A percentile compares a stretch with the other conserved stretches of the same genome.
Conservation (phyloP, 202 grass and related monocot genomes). For the Eragrostis tef region DNA sequence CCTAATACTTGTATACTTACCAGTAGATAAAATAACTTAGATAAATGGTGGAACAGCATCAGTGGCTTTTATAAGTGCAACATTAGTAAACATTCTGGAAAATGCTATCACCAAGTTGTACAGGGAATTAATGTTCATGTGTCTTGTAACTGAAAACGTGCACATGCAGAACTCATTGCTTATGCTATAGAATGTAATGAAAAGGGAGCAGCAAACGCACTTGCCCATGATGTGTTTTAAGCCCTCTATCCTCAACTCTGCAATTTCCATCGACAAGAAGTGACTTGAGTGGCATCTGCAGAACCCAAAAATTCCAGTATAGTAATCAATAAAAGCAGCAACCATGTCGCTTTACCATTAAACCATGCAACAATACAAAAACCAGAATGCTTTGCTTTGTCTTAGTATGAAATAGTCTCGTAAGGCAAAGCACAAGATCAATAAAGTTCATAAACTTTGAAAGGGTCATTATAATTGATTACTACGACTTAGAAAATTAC, state of each 20-base stretch:
- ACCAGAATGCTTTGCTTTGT: not conserved
- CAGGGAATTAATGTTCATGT: constrained; percentile 8
- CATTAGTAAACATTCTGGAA: not conserved
- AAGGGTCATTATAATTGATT: not conserved
- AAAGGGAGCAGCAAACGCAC: constrained; percentile 55
- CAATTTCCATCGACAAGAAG: constrained; percentile 88
- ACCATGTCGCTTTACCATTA: not conserved
- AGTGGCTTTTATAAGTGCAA: not conserved
- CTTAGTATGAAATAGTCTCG: not conserved
- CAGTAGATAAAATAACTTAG: too few relatives aligned
- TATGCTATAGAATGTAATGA: constrained; percentile 21
- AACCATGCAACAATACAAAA: not conserved
- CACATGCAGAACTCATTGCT: not conserved
- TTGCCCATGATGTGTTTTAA: constrained; percentile 91
- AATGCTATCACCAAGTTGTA: not conserved
- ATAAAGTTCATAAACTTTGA: constrained; percentile 11
- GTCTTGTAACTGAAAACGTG: not conserved
- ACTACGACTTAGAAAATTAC: not conserved
- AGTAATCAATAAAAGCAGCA: constrained; percentile 17
- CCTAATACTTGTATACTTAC: not conserved
- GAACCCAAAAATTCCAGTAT: constrained; percentile 16
- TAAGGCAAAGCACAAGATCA: not conserved
- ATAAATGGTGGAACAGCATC: not conserved
- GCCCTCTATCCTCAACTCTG: constrained; percentile 93
- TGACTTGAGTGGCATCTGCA: constrained; percentile 78